Evolutionary conservation across 2,329 filamentous ascomycete species (phyloP).

Genomic region (Aureobasidium musti): DNA sequence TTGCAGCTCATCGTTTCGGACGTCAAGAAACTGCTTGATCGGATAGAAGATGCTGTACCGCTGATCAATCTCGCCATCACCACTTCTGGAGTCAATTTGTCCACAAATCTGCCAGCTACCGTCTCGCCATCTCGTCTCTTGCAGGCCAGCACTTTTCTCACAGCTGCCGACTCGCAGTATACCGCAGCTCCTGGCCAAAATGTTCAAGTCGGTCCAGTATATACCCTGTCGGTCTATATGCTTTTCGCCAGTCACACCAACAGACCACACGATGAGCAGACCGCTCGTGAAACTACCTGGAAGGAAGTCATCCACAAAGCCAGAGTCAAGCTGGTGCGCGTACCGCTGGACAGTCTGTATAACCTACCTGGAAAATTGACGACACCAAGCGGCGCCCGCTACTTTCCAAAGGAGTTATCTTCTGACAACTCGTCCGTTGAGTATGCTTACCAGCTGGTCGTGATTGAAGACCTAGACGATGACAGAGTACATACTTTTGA

Average conservation of each 20-base stretch:
- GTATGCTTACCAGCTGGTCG: conserved; percentile 77
- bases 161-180: conserved; percentile 82
- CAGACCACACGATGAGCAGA: conserved; percentile 57
- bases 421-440: conserved; percentile 57
- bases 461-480: conserved; percentile 80
- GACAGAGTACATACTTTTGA: conserved; percentile 68
- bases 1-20: conserved; percentile 70
- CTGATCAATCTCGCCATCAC: conserved; percentile 92
- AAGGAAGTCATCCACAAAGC: conserved; percentile 97
- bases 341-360: conserved; percentile 61
- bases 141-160: conserved; percentile 90
- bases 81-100: conserved; percentile 85
- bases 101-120: conserved; percentile 73
- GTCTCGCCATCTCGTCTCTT: conserved; percentile 88
- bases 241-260: conserved; percentile 78
- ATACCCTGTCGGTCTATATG: conserved; percentile 91
- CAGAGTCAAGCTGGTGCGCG: conserved; percentile 73
- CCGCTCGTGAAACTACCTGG: conserved; percentile 73
- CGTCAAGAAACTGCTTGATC: conserved; percentile 71
- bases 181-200: conserved; percentile 62
- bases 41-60: conserved; percentile 89
- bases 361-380: conserved; percentile 42
- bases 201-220: conserved; percentile 83
- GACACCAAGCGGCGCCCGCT: conserved; percentile 32
- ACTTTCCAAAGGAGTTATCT: conserved; percentile 37